Evolutionary conservation across 176 grass and related monocot genomes (phyloP), one percentile per base, ranked within the genome.

Genomic region (bread wheat (Triticum aestivum)): DNA sequence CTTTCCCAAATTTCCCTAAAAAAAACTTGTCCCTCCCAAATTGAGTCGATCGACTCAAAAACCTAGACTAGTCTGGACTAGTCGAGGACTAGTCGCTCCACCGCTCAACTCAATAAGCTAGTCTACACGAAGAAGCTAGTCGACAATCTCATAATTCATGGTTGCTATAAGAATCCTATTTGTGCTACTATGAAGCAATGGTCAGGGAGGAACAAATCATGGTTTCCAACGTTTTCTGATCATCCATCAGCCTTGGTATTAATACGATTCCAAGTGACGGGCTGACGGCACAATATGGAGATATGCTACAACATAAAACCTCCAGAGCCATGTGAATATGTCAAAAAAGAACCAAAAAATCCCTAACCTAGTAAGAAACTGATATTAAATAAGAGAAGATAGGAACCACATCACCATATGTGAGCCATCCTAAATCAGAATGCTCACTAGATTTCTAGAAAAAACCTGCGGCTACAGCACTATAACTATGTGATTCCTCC

Each of bases 371-470:
- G 51, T 33, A 45, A 23, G 11, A 35, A 10, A 37, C n/a, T 58
- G 52, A 65, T 44, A 24, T 9, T 44, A 45, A 3, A 42, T 23
- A 45, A 65, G 29, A 65, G 9, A 38, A 61, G n/a, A 78, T 12
- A 12, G 54, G 39, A 79, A 61, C 47, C 20, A 71, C 2, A 30
- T 11, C 14, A 78, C 5, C n/a, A 35, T 24, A 51, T 34, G 33
- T 6, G 71, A 23, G 17, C 39, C 83, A 52, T n/a, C 54, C 4
- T 23, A 49, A 66, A 77, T 77, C 45, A 79, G 15, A 83, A 84
- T 47, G 15, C 33, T 15, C 10, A 13, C 14, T 71, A 71, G 9
- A 79, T 23, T 39, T 20, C 7, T 44, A 83, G 6, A 70, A 71
- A 65, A 52, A 10, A 2, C 9, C n/a, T 54, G 17, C 1, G 15